Base-by-base conservation (phyloP, 176 grass and related monocot species). In the Dactylis glomerata region DNA sequence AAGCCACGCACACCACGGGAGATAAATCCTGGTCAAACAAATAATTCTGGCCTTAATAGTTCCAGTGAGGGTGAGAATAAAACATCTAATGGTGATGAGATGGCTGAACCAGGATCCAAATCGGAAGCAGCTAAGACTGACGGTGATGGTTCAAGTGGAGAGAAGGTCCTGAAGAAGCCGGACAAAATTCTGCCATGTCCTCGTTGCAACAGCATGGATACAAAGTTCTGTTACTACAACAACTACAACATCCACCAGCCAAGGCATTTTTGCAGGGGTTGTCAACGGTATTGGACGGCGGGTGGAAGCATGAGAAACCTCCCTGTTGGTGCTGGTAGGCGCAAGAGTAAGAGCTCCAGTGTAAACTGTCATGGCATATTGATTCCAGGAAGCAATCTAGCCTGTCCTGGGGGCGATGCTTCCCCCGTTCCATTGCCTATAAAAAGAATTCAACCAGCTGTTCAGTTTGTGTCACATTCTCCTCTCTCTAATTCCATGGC, bases 221-320 rank as follows among this genome's bases (percentile, higher is more conserved):
- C 92, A 41, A 94, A 92, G 28, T 94, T 94, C 58, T 94, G 92
- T 58, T 94, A 94, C 77, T 94, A 92, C 77, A 94, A 94, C 54
- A 94, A 94, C 73, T 89, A 94, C 89, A 94, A 92, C 63, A 84
- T 94, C 13, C 91, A 88, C 81, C 97, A 99, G 61, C 97, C 97
- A 55, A 85, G 97, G 37, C 90, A 99, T 81, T 96, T 94, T 79
- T 99, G 97, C 71, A 99, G 94, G 86, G 92, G 91, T 58, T 99
- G 97, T 84, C 93, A 99, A 76, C 91, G 97, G 42, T 99, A 99
- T 69, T 99, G 97, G 97, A 99, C 97, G 26, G 93, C 97, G 65
- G 97, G 97, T 26, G 97, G 97, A 72, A 90, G 86, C 78, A 96
- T 96, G 89, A 91, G 96, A 62, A 99, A 99, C 45, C 87, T 99